Conservation (phyloP, 2,329 filamentous ascomycete species). For the Epichloe gansuensis region DNA sequence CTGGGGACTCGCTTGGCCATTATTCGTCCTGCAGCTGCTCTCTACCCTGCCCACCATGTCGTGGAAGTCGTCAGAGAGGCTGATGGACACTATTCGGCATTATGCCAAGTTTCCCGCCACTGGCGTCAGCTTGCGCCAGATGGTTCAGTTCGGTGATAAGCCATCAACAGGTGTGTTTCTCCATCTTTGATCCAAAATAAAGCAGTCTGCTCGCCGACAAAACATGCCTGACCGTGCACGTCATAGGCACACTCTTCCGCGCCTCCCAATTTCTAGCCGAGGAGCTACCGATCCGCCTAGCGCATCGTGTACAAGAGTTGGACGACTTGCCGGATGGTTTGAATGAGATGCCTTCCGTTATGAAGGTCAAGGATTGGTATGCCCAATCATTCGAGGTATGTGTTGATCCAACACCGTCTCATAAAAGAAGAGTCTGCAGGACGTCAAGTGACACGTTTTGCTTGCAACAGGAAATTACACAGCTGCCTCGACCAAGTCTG, state of each 20-base stretch:
- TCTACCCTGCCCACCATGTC: conserved; percentile 49
- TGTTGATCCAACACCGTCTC: background rate
- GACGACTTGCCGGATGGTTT: conserved; percentile 86
- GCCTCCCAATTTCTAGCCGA: conserved; percentile 97
- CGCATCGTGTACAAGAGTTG: conserved; percentile 92
- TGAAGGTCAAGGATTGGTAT: conserved; percentile 94
- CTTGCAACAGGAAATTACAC: conserved; percentile 71
- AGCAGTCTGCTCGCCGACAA: conserved; percentile 50
- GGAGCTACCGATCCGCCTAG: conserved; percentile 91
- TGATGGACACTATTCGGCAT: conserved; percentile 96
- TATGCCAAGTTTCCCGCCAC: conserved; percentile 96
- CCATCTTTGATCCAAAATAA: conserved; percentile 41
- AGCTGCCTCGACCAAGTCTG: conserved; percentile 65
- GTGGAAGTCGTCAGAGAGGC: conserved; percentile 79
- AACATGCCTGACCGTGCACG: conserved; percentile 5
- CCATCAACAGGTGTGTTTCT: conserved; percentile 67
- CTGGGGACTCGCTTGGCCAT: background rate
- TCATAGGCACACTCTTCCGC: conserved; percentile 79
- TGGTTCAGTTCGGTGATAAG: conserved; percentile 96
- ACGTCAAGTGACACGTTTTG: conserved; percentile 2
- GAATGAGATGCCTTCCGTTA: conserved; percentile 95
- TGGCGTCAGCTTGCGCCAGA: conserved; percentile 90
- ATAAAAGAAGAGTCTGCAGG: background rate
- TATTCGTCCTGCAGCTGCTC: background rate
- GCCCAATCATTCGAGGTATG: conserved; percentile 96